Evolutionary conservation across 225 moss, liverwort and hornwort species (phyloP), one percentile per base, ranked within the genome.

Genomic region (Sphagnum tenellum): DNA sequence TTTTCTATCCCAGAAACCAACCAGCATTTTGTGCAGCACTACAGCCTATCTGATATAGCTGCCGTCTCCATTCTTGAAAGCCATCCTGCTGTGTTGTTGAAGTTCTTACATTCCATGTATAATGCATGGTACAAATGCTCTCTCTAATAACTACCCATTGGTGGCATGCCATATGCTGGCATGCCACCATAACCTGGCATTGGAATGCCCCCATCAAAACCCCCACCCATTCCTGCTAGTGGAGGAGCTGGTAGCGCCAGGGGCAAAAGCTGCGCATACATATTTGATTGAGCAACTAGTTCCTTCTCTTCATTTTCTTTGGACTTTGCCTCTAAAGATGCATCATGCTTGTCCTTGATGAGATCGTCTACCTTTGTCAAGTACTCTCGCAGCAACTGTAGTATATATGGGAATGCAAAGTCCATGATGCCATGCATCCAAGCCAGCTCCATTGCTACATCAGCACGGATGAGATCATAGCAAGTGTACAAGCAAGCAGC

Each of bases 231-330:
- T 63, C 98, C 98, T 9, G 93, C 80, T 76, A 91, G 82, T 47
- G 98, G 93, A 47, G 98, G 98, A 47, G 93, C 90, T 69, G 98
- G 98, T 73, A 98, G 73, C 52, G 98, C 98, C 82, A 98, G 75
- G 5, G 98, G 98, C 73, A 98, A 74, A 45, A 98, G 93, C 78
- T 98, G 98, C 13, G 98, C 93, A 78, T 98, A 93, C 98, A 98
- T 98, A 46, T 98, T 98, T 87, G 88, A 80, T 86, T 98, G 93
- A 51, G 90, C 87, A 9, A 91, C 92, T 45, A 90, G 60, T 0
- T 93, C 93, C 79, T 98, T 93, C 60, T 98, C 93, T 50, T 93
- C 98, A 44, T 77, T 83, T 73, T 98, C 87, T 70, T 93, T 98
- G 2, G 85, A 83, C 69, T 79, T 88, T 62, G 77, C 77, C 68